Base-by-base conservation (phyloP, 176 grass and related monocot species). In the Coix lacrymajobi region DNA sequence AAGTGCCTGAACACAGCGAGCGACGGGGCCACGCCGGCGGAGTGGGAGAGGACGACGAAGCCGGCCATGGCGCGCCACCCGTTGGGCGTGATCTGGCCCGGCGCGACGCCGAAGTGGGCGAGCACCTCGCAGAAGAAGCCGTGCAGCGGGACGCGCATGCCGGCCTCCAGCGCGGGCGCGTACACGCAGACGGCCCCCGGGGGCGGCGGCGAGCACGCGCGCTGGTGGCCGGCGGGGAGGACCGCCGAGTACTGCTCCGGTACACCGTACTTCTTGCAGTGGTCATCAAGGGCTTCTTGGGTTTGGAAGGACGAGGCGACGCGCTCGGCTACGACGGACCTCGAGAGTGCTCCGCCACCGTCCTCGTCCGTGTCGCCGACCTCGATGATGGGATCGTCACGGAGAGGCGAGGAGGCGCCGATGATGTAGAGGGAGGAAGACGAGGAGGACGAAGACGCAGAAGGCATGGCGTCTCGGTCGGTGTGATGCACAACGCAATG, bases 71-170 rank as follows among this genome's bases (percentile, higher is more conserved):
- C 31, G 51, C 83, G 75, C 75, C 83, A 85, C 52, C 75, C 75
- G 66, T 85, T 71, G 75, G 83, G 83, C 52, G 66, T 11, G 52
- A 71, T 4, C 83, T 79, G 64, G 75, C 64, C 49, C 37, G 83
- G 75, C 38, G 74, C 51, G 74, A 85, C 7, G 37, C 75, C 83
- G 52, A 79, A 85, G 20, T 85, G 83, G 7, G 29, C 13, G 13
- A 85, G 75, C 28, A 20, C 75, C 8, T 45, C 52, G 66, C 28
- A 6, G 75, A 71, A 60, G 65, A 79, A 85, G 20, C 11, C 3
- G 52, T 79, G 83, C 12, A 78, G 83, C 38, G 83, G 83, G 37
- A 85, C 8, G 28, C 52, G 83, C 75, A 85, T 79, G 11, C 83
- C 66, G 38, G 83, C 75, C 75, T 85, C 75, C 3, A 85, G 75